phyloP scores from a whole-genome alignment of 306 rosid species.

The apple (Malus domestica) region ASM211411v1 NC_041795.1:5096501-5097000 shows the following conservation, averaged over 20 bases:
- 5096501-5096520: conserved; percentile 52
- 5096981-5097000: conserved; percentile 65
- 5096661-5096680: conserved; percentile 66
- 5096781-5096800: conserved; percentile 65
- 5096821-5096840: conserved; percentile 66
- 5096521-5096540: conserved; percentile 39
- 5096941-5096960: conserved; percentile 46
- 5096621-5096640: conserved; percentile 60
- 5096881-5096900: conserved; percentile 63
- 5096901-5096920: conserved; percentile 54
- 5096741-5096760: conserved; percentile 75
- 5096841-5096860: conserved; percentile 29
- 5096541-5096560: conserved; percentile 46
- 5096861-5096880: conserved; percentile 36
- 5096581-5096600: conserved; percentile 55
- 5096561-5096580: conserved; percentile 68
- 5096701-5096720: conserved; percentile 31
- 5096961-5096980: conserved; percentile 48
- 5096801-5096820: conserved; percentile 50
- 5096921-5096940: conserved; percentile 69
- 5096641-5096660: conserved; percentile 43
- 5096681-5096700: conserved; percentile 42
- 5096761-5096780: conserved; percentile 61
- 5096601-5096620: conserved; percentile 48
- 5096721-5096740: conserved; percentile 39